Evolutionary conservation across 352 stramenopile genomes (phyloP).

Genomic region (Poterioochromonas sp.): DNA sequence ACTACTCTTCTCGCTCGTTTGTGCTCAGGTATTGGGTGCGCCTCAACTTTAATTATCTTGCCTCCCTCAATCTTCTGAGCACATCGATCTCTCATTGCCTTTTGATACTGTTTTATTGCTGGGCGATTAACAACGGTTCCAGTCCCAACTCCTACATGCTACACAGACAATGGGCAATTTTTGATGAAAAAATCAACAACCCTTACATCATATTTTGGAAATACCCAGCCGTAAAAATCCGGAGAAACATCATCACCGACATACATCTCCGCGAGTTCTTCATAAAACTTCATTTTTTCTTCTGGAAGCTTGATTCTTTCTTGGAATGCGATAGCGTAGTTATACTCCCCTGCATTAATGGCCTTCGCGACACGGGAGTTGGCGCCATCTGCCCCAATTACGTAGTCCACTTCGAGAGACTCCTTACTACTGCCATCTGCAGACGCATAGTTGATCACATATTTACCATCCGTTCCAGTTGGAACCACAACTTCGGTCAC

Average conservation of each 20-base stretch:
- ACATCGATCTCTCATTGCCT: slow-evolving; percentile 68
- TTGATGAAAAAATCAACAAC: too few relatives aligned
- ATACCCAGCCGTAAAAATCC: slow-evolving; percentile 79
- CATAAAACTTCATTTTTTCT: slow-evolving; percentile 74
- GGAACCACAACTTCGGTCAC: slow-evolving; percentile 60
- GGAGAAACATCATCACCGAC: slow-evolving; percentile 74
- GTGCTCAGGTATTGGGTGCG: slow-evolving; percentile 74
- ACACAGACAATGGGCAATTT: too few relatives aligned
- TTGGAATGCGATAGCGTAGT: slow-evolving; percentile 78
- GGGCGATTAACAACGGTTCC: slow-evolving; percentile 71
- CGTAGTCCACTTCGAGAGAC: slow-evolving; percentile 59
- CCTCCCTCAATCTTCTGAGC: slow-evolving; percentile 69
- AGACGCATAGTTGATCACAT: slow-evolving; percentile 45
- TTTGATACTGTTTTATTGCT: slow-evolving; percentile 76
- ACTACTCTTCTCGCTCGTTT: slow-evolving; percentile 64
- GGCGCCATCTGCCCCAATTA: slow-evolving; percentile 68
- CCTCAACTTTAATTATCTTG: slow-evolving; percentile 80
- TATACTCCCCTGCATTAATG: slow-evolving; percentile 73
- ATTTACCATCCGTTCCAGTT: slow-evolving; percentile 40
- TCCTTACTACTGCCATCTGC: slow-evolving; percentile 34
- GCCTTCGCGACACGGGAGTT: slow-evolving; percentile 74
- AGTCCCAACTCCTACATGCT: slow-evolving; percentile 71
- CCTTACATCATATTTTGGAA: slow-evolving; percentile 79
- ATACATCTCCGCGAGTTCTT: slow-evolving; percentile 77
- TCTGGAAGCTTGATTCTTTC: slow-evolving; percentile 73